phyloP scores from a whole-genome alignment of 768 basidiomycete species.

The Cyathus striatus region DNA sequence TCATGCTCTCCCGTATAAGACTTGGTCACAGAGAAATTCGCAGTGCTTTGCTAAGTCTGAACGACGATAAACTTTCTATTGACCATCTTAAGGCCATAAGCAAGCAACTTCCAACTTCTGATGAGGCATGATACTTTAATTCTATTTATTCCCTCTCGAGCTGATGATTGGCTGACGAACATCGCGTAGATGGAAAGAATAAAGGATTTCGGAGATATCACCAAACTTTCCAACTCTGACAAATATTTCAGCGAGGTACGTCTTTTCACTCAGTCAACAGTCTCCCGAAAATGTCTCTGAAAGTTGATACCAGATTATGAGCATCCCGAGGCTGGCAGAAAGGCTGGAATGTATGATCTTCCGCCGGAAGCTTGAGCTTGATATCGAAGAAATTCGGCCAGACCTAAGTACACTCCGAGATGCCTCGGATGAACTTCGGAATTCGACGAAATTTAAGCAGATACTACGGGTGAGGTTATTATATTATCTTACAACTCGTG shows the following conservation, averaged over 20 bases:
- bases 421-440: conserved; percentile 65
- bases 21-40: conserved; percentile 59
- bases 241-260: conserved; percentile 74
- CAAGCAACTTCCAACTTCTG: conserved; percentile 71
- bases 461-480: conserved; percentile 54
- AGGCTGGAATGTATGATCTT: conserved; percentile 83
- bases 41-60: conserved; percentile 64
- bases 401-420: conserved; percentile 71
- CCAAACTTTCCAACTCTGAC: conserved; percentile 77
- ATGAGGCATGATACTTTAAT: conserved; percentile 72
- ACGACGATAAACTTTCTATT: conserved; percentile 62
- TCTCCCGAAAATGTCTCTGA: too few relatives aligned
- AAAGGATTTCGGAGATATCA: conserved; percentile 64
- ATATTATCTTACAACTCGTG: not conserved
- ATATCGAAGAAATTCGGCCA: conserved; percentile 78
- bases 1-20: conserved; percentile 80
- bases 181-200: conserved; percentile 52
- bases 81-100: conserved; percentile 76
- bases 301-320: conserved; percentile 60
- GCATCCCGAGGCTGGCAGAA: conserved; percentile 67
- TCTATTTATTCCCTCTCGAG: not conserved
- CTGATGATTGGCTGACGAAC: not conserved
- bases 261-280: too few relatives aligned
- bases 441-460: conserved; percentile 60
- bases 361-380: conserved; percentile 74